Evolutionary conservation across 805 yeast species (phyloP).

Genomic region (Brettanomyces bruxellensis): DNA sequence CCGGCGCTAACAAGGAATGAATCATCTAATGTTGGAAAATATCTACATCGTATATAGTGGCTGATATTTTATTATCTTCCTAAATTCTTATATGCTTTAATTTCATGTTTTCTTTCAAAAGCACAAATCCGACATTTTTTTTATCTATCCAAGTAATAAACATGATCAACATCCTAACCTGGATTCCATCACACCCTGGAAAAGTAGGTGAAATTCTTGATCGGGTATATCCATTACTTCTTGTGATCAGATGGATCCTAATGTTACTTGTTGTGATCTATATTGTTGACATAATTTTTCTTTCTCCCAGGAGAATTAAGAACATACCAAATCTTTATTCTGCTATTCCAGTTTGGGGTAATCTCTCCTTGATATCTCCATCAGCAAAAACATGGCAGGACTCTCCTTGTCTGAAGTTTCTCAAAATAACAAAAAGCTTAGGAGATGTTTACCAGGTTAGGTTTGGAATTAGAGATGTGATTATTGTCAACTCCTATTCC

Average conservation of each 20-base stretch:
- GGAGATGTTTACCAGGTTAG: conserved; percentile 52
- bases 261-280: neutral
- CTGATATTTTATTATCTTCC: no score
- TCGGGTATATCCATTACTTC: neutral
- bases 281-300: conserved; percentile 1
- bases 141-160: no score
- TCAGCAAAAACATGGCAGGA: conserved; percentile 9
- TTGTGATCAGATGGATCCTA: neutral
- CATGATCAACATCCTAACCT: no score
- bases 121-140: no score
- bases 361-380: conserved; percentile 17
- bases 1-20: no score
- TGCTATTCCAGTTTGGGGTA: conserved; percentile 20
- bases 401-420: conserved; percentile 40
- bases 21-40: no score
- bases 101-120: no score
- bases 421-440: conserved; percentile 32
- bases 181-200: no score
- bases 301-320: conserved; percentile 9
- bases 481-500: conserved; percentile 59
- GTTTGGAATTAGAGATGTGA: conserved; percentile 45
- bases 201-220: no score
- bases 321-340: conserved; percentile 12
- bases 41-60: no score
- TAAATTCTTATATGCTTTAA: no score